These are phyloP conservation scores for Phytopythium ostracodes DNA, from an alignment of 352 stramenopile species.

Conservation along the genomic window DNA sequence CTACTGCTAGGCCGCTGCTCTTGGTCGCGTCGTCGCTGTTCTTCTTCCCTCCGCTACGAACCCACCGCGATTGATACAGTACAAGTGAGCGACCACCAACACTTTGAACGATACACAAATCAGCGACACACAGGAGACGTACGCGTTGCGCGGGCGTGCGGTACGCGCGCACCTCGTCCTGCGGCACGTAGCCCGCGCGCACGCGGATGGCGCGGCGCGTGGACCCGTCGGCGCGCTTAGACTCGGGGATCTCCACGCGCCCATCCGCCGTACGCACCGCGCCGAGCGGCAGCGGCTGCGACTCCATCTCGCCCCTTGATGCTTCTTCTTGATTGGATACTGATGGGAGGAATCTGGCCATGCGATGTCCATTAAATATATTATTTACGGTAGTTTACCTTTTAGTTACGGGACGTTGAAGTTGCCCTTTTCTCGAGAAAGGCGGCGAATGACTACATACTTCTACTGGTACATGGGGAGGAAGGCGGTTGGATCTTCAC, in stretches of 20 bases:
- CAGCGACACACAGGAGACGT: slow-evolving; percentile 5
- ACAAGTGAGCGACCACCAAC: not conserved
- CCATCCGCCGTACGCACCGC: slow-evolving; percentile 59
- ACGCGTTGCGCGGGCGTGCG: slow-evolving; percentile 66
- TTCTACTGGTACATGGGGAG: not conserved
- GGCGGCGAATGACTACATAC: too few relatives aligned
- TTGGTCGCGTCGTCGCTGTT: not conserved
- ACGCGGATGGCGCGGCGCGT: slow-evolving; percentile 79
- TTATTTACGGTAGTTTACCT: slow-evolving; percentile 5
- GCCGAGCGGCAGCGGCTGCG: slow-evolving; percentile 40
- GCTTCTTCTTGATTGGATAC: not conserved
- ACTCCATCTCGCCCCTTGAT: slow-evolving; percentile 8
- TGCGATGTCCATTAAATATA: not conserved
- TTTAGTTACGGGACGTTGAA: not conserved
- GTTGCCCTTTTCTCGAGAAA: not conserved
- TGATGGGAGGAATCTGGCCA: not conserved
- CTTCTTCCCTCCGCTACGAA: slow-evolving; percentile 2
- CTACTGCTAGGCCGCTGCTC: not conserved
- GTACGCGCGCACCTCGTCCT: slow-evolving; percentile 82
- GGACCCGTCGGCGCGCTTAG: slow-evolving; percentile 60
- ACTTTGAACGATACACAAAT: not conserved
- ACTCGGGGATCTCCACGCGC: slow-evolving; percentile 61
- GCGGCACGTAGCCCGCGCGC: slow-evolving; percentile 72
- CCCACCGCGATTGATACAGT: not conserved
- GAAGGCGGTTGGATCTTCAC: not conserved